phyloP scores from a whole-genome alignment of 495 filamentous ascomycete genomes.

The Aspergillus incahuasiensis region DNA sequence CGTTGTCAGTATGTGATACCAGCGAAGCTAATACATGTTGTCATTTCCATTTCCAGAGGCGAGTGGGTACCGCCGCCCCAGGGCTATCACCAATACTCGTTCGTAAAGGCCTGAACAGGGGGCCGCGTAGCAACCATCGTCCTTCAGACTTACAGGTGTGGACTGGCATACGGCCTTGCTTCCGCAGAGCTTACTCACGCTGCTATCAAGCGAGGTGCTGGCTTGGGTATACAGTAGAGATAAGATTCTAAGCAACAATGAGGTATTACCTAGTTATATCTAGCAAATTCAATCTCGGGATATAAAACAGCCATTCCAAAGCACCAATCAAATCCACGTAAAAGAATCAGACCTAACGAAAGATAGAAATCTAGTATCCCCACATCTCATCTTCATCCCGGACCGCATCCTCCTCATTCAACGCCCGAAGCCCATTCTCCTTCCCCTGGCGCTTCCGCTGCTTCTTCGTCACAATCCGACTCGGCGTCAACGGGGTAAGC shows the following conservation, averaged over 20 bases:
- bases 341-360: not conserved
- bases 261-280: not conserved
- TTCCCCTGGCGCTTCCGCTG: conserved; percentile 59
- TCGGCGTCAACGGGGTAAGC: conserved; percentile 80
- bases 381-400: conserved; percentile 54
- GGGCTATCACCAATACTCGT: too few species aligned
- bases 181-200: not conserved
- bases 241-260: too few species aligned
- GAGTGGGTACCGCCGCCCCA: too few species aligned
- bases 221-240: not conserved
- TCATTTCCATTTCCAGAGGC: too few species aligned
- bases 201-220: not conserved
- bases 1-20: too few species aligned
- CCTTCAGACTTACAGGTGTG: too few species aligned
- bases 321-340: not conserved
- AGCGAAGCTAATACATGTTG: too few species aligned
- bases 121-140: too few species aligned
- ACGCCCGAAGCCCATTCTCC: conserved; percentile 34
- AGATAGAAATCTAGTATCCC: conserved; percentile 30
- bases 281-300: not conserved
- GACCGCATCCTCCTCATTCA: conserved; percentile 47
- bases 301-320: not conserved
- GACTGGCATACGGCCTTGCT: too few species aligned
- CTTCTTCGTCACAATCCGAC: conserved; percentile 63
- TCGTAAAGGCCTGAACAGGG: too few species aligned